Evolutionary conservation across 192 early-diverging fungal species (phyloP).

Genomic region (Podochytrium sp.): DNA sequence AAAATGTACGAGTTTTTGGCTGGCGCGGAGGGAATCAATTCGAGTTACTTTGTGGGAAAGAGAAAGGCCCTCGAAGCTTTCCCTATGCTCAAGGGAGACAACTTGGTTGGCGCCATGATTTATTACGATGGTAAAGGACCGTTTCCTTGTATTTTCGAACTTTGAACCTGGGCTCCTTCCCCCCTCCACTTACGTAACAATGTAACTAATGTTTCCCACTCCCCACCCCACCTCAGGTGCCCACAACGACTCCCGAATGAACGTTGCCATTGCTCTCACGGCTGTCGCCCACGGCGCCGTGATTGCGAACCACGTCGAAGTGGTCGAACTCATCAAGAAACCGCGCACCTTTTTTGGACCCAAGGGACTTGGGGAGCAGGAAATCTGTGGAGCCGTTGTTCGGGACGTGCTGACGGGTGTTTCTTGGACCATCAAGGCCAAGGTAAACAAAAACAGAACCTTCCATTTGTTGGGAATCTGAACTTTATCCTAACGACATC

Average conservation of each 20-base stretch:
- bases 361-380: slow-evolving; percentile 53
- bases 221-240: slow-evolving; percentile 58
- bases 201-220: no score
- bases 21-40: slow-evolving; percentile 78
- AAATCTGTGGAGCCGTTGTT: slow-evolving; percentile 79
- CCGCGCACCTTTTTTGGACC: slow-evolving; percentile 40
- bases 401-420: slow-evolving; percentile 85
- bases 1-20: slow-evolving; percentile 93
- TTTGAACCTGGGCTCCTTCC: no score
- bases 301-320: slow-evolving; percentile 93
- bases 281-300: slow-evolving; percentile 88
- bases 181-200: no score
- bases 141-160: no score
- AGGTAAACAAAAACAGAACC: slow-evolving; percentile 30
- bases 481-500: not conserved
- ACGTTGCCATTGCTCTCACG: slow-evolving; percentile 89
- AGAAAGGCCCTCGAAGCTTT: slow-evolving; percentile 90
- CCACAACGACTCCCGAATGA: slow-evolving; percentile 98
- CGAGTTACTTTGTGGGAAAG: slow-evolving; percentile 84
- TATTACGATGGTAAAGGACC: slow-evolving; percentile 99
- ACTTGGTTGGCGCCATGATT: slow-evolving; percentile 89
- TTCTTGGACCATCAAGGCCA: slow-evolving; percentile 82
- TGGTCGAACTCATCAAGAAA: slow-evolving; percentile 78
- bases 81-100: slow-evolving; percentile 90
- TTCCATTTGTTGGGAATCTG: not conserved